These are phyloP conservation scores for Galeopsis tetrahit DNA, from an alignment of 257 asterid genomes.

Conservation along the genomic window DNA sequence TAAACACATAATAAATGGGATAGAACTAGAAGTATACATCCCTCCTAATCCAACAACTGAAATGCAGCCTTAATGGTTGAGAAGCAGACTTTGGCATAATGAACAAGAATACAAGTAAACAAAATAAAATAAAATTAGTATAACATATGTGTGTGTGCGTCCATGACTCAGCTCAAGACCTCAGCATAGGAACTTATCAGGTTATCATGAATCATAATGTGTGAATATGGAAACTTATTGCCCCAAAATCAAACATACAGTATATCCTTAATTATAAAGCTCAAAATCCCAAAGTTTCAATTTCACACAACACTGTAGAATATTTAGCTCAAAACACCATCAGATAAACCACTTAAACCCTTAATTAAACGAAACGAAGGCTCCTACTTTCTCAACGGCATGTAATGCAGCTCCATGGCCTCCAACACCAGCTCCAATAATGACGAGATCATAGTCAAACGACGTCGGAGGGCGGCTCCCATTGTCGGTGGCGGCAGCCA, in stretches of 20 bases:
- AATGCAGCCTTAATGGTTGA: background rate
- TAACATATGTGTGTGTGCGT: background rate
- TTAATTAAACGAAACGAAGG: conserved; percentile 8
- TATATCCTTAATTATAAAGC: background rate
- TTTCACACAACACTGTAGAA: background rate
- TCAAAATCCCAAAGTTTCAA: conserved; percentile 13
- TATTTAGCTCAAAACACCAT: conserved; percentile 16
- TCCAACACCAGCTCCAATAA: conserved; percentile 55
- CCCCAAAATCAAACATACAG: background rate
- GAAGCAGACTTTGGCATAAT: background rate
- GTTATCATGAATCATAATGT: background rate
- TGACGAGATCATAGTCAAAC: conserved; percentile 51
- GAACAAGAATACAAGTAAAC: conserved; percentile 1
- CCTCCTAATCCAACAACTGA: background rate
- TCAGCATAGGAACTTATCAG: background rate
- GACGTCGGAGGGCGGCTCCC: conserved; percentile 34
- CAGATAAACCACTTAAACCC: conserved; percentile 2
- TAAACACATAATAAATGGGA: too few relatives aligned
- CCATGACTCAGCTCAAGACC: conserved; percentile 6
- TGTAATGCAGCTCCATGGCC: conserved; percentile 60
- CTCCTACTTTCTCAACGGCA: conserved; percentile 52
- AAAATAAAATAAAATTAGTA: background rate
- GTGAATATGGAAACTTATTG: background rate
- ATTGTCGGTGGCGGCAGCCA: conserved; percentile 31
- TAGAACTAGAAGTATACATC: too few relatives aligned